Conservation (phyloP, 2,329 filamentous ascomycete genomes). For the Zasmidium citrigriseum region DNA sequence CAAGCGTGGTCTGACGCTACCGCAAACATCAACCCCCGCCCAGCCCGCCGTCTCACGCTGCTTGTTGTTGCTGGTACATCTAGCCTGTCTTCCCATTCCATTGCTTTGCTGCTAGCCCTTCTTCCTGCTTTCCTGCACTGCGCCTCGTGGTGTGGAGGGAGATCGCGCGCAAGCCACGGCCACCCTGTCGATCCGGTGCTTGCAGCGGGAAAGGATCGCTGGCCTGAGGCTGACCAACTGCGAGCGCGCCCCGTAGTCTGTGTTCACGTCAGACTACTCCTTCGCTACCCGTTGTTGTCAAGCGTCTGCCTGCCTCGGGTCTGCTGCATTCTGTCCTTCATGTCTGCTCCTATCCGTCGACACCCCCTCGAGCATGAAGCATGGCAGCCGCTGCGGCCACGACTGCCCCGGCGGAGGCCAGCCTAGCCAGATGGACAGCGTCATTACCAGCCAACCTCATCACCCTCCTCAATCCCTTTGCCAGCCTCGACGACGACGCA, state of each 20-base stretch:
- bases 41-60: too few species aligned
- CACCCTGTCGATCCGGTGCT: neutral
- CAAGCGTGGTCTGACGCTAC: neutral
- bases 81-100: neutral
- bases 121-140: neutral
- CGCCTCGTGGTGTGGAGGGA: neutral
- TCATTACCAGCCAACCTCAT: slow-evolving; percentile 31
- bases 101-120: neutral
- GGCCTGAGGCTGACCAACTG: neutral
- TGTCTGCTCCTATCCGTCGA: neutral
- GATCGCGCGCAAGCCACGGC: neutral
- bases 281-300: neutral
- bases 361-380: slow-evolving; percentile 5
- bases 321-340: neutral
- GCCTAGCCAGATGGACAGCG: slow-evolving; percentile 32
- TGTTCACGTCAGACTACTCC: neutral
- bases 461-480: slow-evolving; percentile 33
- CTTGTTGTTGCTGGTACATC: neutral
- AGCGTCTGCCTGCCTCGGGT: neutral
- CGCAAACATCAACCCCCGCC: neutral
- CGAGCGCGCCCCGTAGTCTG: neutral
- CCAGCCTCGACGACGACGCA: slow-evolving; percentile 3
- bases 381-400: slow-evolving; percentile 24
- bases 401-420: slow-evolving; percentile 11
- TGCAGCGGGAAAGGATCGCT: neutral